phyloP scores from a whole-genome alignment of 108 stramenopile genomes.

The Nitzschia sp. region DNA sequence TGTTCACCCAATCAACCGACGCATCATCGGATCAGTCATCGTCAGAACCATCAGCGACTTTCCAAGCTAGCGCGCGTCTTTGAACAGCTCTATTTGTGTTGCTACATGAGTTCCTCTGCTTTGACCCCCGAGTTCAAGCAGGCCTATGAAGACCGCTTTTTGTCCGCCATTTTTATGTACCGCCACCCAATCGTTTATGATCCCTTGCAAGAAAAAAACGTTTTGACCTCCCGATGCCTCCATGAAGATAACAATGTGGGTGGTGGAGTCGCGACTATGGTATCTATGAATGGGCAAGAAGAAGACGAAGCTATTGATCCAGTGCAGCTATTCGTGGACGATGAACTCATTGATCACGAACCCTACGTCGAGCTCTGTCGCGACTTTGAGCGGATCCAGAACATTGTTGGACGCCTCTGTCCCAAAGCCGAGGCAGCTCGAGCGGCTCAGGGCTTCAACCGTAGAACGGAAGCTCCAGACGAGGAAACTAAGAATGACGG shows the following conservation, averaged over 20 bases:
- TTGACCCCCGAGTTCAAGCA: slow-evolving; percentile 31
- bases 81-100: slow-evolving; percentile 20
- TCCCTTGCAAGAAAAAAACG: slow-evolving; percentile 48
- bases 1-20: neutral
- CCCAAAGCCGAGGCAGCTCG: slow-evolving; percentile 8
- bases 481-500: too few relatives aligned
- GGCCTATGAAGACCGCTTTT: slow-evolving; percentile 76
- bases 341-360: slow-evolving; percentile 53
- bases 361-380: slow-evolving; percentile 61
- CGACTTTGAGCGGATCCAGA: slow-evolving; percentile 35
- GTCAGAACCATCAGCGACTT: neutral
- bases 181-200: slow-evolving; percentile 89
- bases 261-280: too few relatives aligned
- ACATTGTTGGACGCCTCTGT: slow-evolving; percentile 45
- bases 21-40: neutral
- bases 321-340: neutral
- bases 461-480: neutral
- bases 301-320: neutral
- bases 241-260: neutral
- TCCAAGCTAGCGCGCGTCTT: slow-evolving; percentile 13
- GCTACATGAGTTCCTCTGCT: neutral
- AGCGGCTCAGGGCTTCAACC: slow-evolving; percentile 17
- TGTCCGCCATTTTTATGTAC: slow-evolving; percentile 85
- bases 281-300: too few relatives aligned
- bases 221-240: slow-evolving; percentile 6